These are phyloP conservation scores for Lactifluus rugatus DNA, from an alignment of 768 basidiomycete genomes.

Conservation along the genomic window DNA sequence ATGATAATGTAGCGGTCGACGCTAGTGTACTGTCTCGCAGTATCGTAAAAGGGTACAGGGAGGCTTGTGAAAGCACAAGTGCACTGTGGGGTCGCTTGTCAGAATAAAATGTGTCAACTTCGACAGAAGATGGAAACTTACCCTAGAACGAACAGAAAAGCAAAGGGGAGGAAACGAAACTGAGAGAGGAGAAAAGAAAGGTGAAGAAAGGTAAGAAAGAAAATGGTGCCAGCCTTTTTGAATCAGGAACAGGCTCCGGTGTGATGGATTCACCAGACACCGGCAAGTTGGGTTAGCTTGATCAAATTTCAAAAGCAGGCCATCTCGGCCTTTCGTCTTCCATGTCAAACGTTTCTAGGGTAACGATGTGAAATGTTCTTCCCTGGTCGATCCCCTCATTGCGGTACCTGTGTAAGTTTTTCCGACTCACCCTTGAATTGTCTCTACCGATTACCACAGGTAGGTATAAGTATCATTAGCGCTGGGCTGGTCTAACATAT, in stretches of 20 bases:
- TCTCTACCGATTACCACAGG: neutral
- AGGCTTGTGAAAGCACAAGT: constrained; percentile 35
- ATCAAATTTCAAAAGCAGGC: neutral
- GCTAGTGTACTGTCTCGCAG: constrained; percentile 67
- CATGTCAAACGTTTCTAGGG: neutral
- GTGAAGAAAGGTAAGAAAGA: constrained; percentile 31
- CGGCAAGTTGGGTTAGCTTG: neutral
- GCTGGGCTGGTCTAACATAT: neutral
- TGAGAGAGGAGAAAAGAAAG: constrained; percentile 33
- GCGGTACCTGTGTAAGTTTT: neutral
- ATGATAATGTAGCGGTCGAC: constrained; percentile 54
- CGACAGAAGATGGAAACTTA: constrained; percentile 25
- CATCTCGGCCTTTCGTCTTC: neutral
- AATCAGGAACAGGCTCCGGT: neutral
- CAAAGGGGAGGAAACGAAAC: constrained; percentile 25
- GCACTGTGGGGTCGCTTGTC: constrained; percentile 25
- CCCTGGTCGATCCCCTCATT: neutral
- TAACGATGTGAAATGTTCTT: neutral
- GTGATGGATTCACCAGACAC: neutral
- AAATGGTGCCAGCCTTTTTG: constrained; percentile 1
- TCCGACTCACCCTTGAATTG: neutral
- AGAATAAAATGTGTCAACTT: neutral
- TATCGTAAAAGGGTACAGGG: constrained; percentile 32
- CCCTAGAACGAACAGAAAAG: constrained; percentile 29
- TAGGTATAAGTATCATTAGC: neutral